A percentile compares a stretch with the other conserved stretches of the same genome.
These are phyloP conservation scores for Aspergillus udagawae DNA, from an alignment of 2,329 filamentous ascomycete genomes.

Conservation along the genomic window DNA sequence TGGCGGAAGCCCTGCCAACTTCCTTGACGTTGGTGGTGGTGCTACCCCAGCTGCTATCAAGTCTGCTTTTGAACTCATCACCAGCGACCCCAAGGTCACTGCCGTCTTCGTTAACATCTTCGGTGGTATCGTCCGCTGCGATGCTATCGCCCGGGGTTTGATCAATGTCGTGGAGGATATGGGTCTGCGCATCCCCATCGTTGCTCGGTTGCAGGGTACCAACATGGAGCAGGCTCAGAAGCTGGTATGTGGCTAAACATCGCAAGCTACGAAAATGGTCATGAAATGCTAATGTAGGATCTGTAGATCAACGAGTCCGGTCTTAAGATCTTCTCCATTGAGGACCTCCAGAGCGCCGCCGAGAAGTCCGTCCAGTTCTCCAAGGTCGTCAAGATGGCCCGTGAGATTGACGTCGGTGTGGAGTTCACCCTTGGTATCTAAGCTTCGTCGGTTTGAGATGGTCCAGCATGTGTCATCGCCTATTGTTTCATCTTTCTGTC, in stretches of 20 bases:
- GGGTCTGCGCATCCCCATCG: slow-evolving; percentile 94
- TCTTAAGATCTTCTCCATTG: slow-evolving; percentile 99
- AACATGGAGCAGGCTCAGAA: slow-evolving; percentile 95
- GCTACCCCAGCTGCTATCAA: slow-evolving; percentile 95
- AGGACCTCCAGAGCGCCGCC: slow-evolving; percentile 93
- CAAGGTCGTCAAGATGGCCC: slow-evolving; percentile 98
- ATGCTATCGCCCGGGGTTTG: slow-evolving; percentile 92
- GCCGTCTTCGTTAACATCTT: slow-evolving; percentile 99
- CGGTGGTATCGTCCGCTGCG: slow-evolving; percentile 95
- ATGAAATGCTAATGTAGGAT: slow-evolving; percentile 2
- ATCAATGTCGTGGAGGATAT: slow-evolving; percentile 93
- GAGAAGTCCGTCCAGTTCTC: slow-evolving; percentile 99
- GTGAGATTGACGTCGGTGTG: slow-evolving; percentile 95
- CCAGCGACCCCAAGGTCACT: slow-evolving; percentile 94
- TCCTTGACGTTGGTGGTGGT: slow-evolving; percentile 96
- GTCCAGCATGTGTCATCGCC: background rate
- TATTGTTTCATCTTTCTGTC: background rate
- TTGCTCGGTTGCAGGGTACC: slow-evolving; percentile 94
- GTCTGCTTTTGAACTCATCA: slow-evolving; percentile 98
- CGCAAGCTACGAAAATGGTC: background rate
- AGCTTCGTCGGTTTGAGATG: slow-evolving; percentile 16
- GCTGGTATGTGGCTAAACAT: slow-evolving; percentile 46
- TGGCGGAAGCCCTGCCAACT: slow-evolving; percentile 93
- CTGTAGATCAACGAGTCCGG: slow-evolving; percentile 84
- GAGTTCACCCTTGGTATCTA: slow-evolving; percentile 95